Evolutionary conservation across 163 green algal genomes (phyloP).

Genomic region (Coccomyxa subellipsoidea): DNA sequence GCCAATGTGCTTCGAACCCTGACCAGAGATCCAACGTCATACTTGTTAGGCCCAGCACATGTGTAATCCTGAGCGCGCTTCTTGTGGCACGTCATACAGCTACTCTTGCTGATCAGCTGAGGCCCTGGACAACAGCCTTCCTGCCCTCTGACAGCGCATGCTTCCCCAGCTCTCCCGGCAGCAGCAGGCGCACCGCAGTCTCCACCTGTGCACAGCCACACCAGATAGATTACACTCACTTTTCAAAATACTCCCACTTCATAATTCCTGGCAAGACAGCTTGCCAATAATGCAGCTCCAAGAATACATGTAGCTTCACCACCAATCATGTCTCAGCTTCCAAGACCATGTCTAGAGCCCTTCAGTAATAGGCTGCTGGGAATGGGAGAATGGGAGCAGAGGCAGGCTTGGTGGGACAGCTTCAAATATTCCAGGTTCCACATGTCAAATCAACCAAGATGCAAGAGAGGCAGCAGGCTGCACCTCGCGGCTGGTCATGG

Average conservation of each 20-base stretch:
- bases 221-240: not conserved
- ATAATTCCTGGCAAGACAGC: not conserved
- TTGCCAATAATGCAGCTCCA: not conserved
- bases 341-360: too few species aligned
- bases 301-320: not conserved
- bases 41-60: too few species aligned
- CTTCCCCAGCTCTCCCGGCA: constrained; percentile 88
- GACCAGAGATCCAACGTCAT: too few species aligned
- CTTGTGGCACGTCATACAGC: too few species aligned
- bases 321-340: too few species aligned
- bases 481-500: constrained; percentile 45
- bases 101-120: not conserved
- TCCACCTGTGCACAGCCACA: constrained; percentile 18
- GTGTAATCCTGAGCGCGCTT: not conserved
- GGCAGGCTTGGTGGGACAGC: too few species aligned
- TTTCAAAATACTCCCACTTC: not conserved
- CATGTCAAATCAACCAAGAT: not conserved
- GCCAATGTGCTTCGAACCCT: too few species aligned
- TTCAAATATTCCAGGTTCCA: too few species aligned
- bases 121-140: constrained; percentile 45
- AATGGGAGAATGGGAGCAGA: too few species aligned
- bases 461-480: not conserved
- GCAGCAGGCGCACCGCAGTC: constrained; percentile 47
- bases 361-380: too few species aligned
- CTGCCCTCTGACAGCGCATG: constrained; percentile 78